These are phyloP conservation scores for Lolium perenne DNA, from an alignment of 176 grass and related monocot species.

Conservation along the genomic window DNA sequence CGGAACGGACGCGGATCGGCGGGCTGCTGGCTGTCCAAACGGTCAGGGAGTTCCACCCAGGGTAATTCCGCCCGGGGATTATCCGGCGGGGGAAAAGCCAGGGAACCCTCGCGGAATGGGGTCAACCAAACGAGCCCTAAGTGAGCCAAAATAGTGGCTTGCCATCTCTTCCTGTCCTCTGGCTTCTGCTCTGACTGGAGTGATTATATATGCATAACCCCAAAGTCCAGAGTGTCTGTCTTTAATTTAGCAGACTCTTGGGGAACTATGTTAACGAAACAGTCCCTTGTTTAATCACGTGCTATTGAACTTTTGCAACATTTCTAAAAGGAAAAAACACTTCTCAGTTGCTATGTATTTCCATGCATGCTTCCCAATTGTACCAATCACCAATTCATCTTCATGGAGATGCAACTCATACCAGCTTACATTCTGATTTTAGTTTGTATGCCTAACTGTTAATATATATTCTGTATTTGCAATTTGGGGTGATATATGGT, in stretches of 20 bases:
- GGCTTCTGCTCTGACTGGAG: neutral
- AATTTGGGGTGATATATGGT: slow-evolving; percentile 1
- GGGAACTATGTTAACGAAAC: neutral
- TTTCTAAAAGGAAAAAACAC: neutral
- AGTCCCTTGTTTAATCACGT: neutral
- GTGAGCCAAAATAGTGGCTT: neutral
- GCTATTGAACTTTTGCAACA: neutral
- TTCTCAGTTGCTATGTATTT: neutral
- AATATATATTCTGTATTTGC: no score
- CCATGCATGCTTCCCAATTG: neutral
- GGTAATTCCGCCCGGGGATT: no score
- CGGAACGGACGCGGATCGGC: no score
- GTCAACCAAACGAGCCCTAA: no score
- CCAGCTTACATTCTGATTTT: neutral
- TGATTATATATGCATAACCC: neutral
- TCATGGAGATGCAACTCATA: neutral
- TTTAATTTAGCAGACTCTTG: neutral
- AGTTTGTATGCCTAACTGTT: neutral
- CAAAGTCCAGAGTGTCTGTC: neutral
- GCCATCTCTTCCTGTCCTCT: neutral
- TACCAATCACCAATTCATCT: neutral
- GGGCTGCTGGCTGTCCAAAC: no score
- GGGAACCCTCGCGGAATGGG: no score
- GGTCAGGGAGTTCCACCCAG: no score
- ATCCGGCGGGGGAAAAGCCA: no score